Base-by-base conservation (phyloP, 1,139 yeast species). In the Candida labiduridarum region DNA sequence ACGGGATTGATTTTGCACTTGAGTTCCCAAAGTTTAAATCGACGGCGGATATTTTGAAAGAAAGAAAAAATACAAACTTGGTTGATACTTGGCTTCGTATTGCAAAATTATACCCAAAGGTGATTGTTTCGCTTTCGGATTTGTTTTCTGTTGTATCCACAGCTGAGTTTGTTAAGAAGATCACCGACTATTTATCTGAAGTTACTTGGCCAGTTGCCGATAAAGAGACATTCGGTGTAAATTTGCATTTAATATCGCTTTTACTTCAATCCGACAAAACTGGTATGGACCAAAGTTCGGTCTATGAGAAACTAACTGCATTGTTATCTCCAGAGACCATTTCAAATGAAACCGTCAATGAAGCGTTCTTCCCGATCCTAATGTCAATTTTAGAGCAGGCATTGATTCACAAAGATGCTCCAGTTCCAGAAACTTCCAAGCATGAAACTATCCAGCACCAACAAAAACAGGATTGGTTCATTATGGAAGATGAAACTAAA, bases 321-420 rank as follows among this genome's bases (percentile, higher is more conserved):
- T 74, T 73, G 44, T 61, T 85, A 33, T 64, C 19, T 30, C 29
- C 49, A 2, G 55, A 48, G 7, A 39, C 49, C 2, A 45, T 49
- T 29, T 39, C 44, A 2, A 36, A 49, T n/a, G 43, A 46, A 31
- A 59, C 65, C 45, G 70, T 72, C 1, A 70, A 78, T 52, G 64
- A 73, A 22, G 65, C 71, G 3, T 85, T 85, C 82, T 79, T 80
- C 57, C 74, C 80, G 1, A 72, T 76, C 50, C 78, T 80, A 0
- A 62, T 86, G 45, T 64, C 71, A 12, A 73, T 82, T 2, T 71
- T 80, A 46, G 85, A 80, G 45, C 79, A 76, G 43, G 64, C 80
- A 8, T 57, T 84, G 44, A 69, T 82, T 1, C 76, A 71, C 46
- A 70, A 78, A 7, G 72, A 69, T 42, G 61, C 79, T 1, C 85